A percentile compares a stretch with the other conserved stretches of the same genome.
Evolutionary conservation across 441 rosid species (phyloP).

Genomic region (Daphne laureola): DNA sequence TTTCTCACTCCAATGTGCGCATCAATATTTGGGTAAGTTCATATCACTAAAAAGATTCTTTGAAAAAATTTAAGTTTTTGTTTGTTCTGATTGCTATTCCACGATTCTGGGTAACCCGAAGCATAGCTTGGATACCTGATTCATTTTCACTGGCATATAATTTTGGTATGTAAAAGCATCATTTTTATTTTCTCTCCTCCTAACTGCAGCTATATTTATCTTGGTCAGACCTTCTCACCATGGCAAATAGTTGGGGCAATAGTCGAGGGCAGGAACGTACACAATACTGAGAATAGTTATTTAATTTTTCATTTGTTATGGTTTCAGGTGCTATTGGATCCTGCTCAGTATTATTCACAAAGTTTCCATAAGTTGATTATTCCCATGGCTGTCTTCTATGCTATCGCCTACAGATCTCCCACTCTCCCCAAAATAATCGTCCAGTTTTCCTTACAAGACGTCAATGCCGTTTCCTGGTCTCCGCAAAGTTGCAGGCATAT

Average conservation of each 20-base stretch:
- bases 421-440: too few species aligned
- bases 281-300: too few species aligned
- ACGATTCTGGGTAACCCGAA: background rate
- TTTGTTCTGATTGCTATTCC: background rate
- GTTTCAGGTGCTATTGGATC: too few species aligned
- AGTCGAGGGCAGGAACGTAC: too few species aligned
- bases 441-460: too few species aligned
- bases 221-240: slow-evolving; percentile 70
- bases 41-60: slow-evolving; percentile 3
- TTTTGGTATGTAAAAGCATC: background rate
- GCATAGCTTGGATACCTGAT: background rate
- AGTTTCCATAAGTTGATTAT: too few species aligned
- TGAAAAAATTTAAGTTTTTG: background rate
- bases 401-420: too few species aligned
- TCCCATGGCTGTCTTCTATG: too few species aligned
- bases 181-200: background rate
- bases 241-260: slow-evolving; percentile 67
- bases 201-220: slow-evolving; percentile 67
- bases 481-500: too few species aligned
- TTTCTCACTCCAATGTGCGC: slow-evolving; percentile 91
- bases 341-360: too few species aligned
- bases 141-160: background rate
- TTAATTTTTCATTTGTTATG: too few species aligned
- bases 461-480: too few species aligned
- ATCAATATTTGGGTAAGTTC: slow-evolving; percentile 76